A percentile compares a stretch with the other conserved stretches of the same genome.
Conservation (phyloP, 495 filamentous ascomycete species). For the Hyphodiscus hymeniophilus region DNA sequence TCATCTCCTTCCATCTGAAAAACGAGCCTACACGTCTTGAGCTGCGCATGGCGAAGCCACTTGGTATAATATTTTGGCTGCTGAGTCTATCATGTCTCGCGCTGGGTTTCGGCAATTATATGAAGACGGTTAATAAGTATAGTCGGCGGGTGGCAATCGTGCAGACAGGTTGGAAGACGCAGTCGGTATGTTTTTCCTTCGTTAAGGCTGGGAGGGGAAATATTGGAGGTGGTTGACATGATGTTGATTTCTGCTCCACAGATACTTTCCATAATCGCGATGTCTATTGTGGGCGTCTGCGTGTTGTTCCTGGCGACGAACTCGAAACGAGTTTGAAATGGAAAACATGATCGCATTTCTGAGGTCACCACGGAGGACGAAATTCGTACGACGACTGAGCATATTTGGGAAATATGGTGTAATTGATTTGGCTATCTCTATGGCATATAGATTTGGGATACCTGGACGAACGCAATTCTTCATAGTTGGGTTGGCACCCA, state of each 20-base stretch:
- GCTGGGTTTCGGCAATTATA: constrained; percentile 78
- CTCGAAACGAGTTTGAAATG: constrained; percentile 11
- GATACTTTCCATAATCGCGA: constrained; percentile 69
- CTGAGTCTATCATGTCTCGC: constrained; percentile 66
- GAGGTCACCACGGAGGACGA: too few relatives aligned
- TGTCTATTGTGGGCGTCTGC: constrained; percentile 73
- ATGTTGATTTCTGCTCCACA: constrained; percentile 17
- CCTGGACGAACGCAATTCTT: too few relatives aligned
- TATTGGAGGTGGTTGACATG: not conserved
- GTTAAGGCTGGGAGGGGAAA: not conserved
- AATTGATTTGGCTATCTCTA: too few relatives aligned
- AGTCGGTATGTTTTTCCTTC: constrained; percentile 47
- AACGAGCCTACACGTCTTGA: constrained; percentile 60
- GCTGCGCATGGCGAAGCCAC: constrained; percentile 65
- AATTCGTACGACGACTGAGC: too few relatives aligned
- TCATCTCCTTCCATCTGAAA: constrained; percentile 88
- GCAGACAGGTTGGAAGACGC: constrained; percentile 90
- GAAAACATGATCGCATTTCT: too few relatives aligned
- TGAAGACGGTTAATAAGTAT: constrained; percentile 81
- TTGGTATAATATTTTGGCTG: constrained; percentile 84
- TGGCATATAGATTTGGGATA: too few relatives aligned
- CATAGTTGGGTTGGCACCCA: too few relatives aligned
- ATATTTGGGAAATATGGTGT: too few relatives aligned
- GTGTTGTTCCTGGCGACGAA: constrained; percentile 35
- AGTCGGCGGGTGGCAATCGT: constrained; percentile 71